These are phyloP conservation scores for Chaetomiaceae sp. DNA, from an alignment of 2,329 filamentous ascomycete species.

Conservation along the genomic window DNA sequence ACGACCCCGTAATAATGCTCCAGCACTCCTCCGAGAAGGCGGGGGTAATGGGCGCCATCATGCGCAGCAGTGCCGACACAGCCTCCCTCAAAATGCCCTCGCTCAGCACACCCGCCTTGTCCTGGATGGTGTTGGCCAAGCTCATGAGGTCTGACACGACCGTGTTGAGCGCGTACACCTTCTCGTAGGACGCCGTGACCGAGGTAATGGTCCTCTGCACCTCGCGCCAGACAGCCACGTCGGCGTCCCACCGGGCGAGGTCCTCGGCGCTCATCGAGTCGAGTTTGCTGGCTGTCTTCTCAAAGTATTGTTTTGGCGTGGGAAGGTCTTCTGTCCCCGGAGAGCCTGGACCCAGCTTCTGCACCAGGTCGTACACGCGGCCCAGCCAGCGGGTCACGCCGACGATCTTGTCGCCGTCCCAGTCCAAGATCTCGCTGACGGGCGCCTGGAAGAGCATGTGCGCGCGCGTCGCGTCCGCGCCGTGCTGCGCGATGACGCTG, in stretches of 20 bases:
- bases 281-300: slow-evolving; percentile 28
- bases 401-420: slow-evolving; percentile 78
- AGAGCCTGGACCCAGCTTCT: slow-evolving; percentile 26
- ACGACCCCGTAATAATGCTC: slow-evolving; percentile 52
- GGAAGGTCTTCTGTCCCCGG: background rate
- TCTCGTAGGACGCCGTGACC: slow-evolving; percentile 64
- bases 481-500: slow-evolving; percentile 66
- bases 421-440: slow-evolving; percentile 77
- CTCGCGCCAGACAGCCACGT: slow-evolving; percentile 55
- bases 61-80: slow-evolving; percentile 55
- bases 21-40: slow-evolving; percentile 80
- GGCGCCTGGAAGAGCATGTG: slow-evolving; percentile 89
- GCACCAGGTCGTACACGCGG: slow-evolving; percentile 58
- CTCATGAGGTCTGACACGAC: slow-evolving; percentile 78
- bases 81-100: slow-evolving; percentile 45
- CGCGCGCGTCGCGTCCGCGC: slow-evolving; percentile 77
- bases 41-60: slow-evolving; percentile 76
- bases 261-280: slow-evolving; percentile 32
- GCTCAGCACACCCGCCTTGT: slow-evolving; percentile 38
- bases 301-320: slow-evolving; percentile 36
- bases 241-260: slow-evolving; percentile 41
- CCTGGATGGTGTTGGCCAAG: slow-evolving; percentile 65
- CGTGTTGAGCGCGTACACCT: slow-evolving; percentile 76
- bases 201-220: slow-evolving; percentile 64
- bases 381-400: slow-evolving; percentile 79